These are phyloP conservation scores for Aspergillus ruber DNA, from an alignment of 2,329 filamentous ascomycete species.

Conservation along the genomic window DNA sequence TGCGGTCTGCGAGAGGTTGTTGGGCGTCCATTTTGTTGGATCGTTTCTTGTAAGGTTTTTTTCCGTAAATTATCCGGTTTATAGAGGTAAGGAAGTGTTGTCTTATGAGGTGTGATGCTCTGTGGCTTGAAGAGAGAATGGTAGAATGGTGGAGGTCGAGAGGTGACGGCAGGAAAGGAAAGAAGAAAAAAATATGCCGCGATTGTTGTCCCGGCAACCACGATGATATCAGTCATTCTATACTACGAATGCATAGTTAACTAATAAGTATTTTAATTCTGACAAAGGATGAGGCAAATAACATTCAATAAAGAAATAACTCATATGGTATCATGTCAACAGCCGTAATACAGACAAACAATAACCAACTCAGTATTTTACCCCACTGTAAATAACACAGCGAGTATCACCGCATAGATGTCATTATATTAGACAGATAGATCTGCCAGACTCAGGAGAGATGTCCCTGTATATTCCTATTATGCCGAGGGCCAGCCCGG, in stretches of 20 bases:
- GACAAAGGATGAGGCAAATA: not conserved
- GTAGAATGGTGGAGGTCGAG: not conserved
- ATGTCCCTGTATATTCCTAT: too few relatives aligned
- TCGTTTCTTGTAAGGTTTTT: not conserved
- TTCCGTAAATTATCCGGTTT: not conserved
- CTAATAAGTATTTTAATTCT: not conserved
- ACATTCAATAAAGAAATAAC: too few relatives aligned
- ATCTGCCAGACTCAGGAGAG: too few relatives aligned
- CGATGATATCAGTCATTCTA: slow-evolving; percentile 1
- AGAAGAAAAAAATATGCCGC: slow-evolving; percentile 17
- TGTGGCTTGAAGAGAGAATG: not conserved
- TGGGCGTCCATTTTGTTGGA: slow-evolving; percentile 25
- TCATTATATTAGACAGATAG: too few relatives aligned
- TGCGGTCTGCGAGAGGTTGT: slow-evolving; percentile 35
- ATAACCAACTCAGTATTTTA: too few relatives aligned
- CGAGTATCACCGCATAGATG: too few relatives aligned
- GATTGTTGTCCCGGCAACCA: slow-evolving; percentile 39
- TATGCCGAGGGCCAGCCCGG: too few relatives aligned
- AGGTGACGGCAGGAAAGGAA: slow-evolving; percentile 5
- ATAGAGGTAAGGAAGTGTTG: slow-evolving; percentile 4
- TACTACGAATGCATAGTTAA: not conserved
- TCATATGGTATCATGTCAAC: too few relatives aligned
- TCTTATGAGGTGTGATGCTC: not conserved
- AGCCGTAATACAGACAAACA: too few relatives aligned
- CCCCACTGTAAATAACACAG: too few relatives aligned